A percentile compares a stretch with the other conserved stretches of the same genome.
Evolutionary conservation across 139 green algal genomes (phyloP).

Genomic region (Coelastrella sp.): DNA sequence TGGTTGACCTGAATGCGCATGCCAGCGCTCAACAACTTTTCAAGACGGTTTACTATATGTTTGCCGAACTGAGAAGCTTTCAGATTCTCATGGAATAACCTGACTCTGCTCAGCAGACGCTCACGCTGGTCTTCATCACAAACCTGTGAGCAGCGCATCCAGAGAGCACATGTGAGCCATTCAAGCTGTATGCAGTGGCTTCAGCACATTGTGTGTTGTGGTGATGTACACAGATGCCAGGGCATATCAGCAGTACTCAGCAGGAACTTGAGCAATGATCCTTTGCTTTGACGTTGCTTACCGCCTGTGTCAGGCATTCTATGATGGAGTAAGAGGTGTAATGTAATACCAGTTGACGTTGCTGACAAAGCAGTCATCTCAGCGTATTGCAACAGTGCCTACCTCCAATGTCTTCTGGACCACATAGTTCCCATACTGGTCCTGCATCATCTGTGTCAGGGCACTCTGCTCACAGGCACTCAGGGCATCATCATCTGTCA

Average conservation of each 20-base stretch:
- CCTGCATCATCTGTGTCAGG: constrained; percentile 87
- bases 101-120: constrained; percentile 77
- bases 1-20: constrained; percentile 54
- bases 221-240: no score
- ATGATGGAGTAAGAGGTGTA: no score
- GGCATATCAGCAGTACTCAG: no score
- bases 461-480: constrained; percentile 28
- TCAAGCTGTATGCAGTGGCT: not conserved
- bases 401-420: constrained; percentile 81
- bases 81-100: constrained; percentile 79
- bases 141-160: constrained; percentile 60
- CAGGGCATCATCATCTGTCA: constrained; percentile 6
- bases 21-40: constrained; percentile 79
- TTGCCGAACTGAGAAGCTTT: constrained; percentile 93
- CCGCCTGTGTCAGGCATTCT: no score
- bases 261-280: no score
- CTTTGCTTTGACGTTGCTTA: no score
- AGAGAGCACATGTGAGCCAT: not conserved
- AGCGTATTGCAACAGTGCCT: not conserved
- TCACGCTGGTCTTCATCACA: constrained; percentile 80
- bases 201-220: no score
- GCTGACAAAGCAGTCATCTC: no score
- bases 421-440: constrained; percentile 95
- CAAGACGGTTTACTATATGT: constrained; percentile 92
- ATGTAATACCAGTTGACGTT: no score